Base-by-base conservation (phyloP, 306 rosid species). In the Citrullus colocynthis region DNA sequence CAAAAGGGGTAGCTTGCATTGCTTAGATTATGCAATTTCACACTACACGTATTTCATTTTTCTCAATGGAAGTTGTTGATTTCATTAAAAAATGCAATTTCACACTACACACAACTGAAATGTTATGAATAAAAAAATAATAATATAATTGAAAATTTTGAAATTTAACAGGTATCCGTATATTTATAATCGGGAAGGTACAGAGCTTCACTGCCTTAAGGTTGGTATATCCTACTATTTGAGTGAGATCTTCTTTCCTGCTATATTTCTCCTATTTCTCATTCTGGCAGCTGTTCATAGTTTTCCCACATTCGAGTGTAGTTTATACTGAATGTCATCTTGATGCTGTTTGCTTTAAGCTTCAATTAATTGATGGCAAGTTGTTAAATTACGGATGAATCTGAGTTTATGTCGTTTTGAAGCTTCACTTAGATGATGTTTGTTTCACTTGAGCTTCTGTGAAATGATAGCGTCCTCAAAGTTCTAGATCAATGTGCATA, bases 161-260 rank as follows among this genome's bases (percentile, higher is more conserved):
- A 75, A 81, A 73, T 85, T 66, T 60, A 65, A 63, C 89, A 95
- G 98, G 87, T 95, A 89, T 78, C 18, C 85, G 16, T 92, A 92
- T 83, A 92, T 92, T 73, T 95, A 95, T 87, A 84, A 81, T 74
- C 86, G 89, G 28, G 92, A 83, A 45, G 97, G 98, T 57, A 88
- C 87, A 52, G 97, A 95, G 79, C 89, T 92, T 88, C 98, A 92
- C 73, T 95, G 98, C 89, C 90, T 95, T 28, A 86, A 89, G 97
- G 98, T 94, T 70, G 72, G 95, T 76, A 55, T 82, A 79, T 34
- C 72, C 21, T 45, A 48, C 58, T 28, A 45, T 45, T 52, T 48
- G 39, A 71, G 6, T 28, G 21, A 71, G 21, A 71, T 49, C n/a
- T 4, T 69, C n/a, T 4, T 69, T 70, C 4, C 41, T 44, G 14